phyloP scores from a whole-genome alignment of 2,329 filamentous ascomycete genomes.

The Phyllosticta ampelicida region DNA sequence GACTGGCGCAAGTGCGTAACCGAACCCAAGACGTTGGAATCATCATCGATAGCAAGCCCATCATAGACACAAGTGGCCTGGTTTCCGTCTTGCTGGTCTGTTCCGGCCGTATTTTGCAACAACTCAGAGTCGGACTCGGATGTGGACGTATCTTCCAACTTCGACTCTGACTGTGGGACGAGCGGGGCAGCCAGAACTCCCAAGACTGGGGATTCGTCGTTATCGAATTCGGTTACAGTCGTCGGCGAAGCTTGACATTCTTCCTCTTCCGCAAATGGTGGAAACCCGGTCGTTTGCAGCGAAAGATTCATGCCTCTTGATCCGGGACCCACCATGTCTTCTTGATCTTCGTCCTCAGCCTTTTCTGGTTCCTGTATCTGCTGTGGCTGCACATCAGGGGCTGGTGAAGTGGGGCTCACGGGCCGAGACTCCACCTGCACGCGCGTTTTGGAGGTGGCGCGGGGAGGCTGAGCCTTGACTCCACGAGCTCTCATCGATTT shows the following conservation, averaged over 20 bases:
- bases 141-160: not conserved
- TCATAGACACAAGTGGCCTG: not conserved
- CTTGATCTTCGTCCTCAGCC: not conserved
- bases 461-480: not conserved
- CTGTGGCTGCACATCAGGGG: not conserved
- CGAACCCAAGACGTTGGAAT: slow-evolving; percentile 29
- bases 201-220: slow-evolving; percentile 53
- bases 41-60: not conserved
- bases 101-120: not conserved
- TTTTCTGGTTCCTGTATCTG: not conserved
- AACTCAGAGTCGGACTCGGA: slow-evolving; percentile 2
- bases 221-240: slow-evolving; percentile 35
- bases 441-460: not conserved
- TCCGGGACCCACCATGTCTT: not conserved
- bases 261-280: slow-evolving; percentile 21
- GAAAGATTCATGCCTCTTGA: not conserved
- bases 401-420: slow-evolving; percentile 4
- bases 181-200: slow-evolving; percentile 29
- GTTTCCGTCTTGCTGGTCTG: not conserved
- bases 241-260: slow-evolving; percentile 9
- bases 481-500: slow-evolving; percentile 7
- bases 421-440: not conserved
- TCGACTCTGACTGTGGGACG: not conserved
- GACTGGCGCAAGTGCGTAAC: slow-evolving; percentile 38
- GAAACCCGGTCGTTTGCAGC: slow-evolving; percentile 10